Base-by-base conservation (phyloP, 2,329 filamentous ascomycete species). In the Colletotrichum musae region DNA sequence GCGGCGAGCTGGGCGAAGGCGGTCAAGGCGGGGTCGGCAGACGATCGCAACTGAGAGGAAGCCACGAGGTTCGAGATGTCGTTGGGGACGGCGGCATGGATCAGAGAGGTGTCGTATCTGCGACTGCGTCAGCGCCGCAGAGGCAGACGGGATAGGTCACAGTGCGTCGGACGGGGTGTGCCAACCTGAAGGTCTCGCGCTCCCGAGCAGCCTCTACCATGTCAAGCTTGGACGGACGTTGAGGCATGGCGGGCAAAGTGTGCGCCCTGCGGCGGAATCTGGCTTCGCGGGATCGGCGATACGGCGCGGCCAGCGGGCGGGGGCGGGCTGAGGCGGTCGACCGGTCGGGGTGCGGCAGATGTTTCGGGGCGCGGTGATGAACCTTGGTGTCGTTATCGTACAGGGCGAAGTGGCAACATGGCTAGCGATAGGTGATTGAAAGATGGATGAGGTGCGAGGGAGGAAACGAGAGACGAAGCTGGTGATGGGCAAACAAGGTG, bases 1-100 rank as follows among this genome's bases (percentile, higher is more conserved):
- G 81, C 78, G 1, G 79, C 85, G 3, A 88, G 79, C 72, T 88
- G 85, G 16, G 86, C 85, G 56, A 87, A 81, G 5, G 83, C 81
- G 0, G 84, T 87, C 43, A 89, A 77, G 60, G 77, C 76, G 12
- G 77, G 68, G 65, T 85, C 83, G 16, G 72, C 60, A 48, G 73
- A 79, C 5, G 76, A 72, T 1, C 69, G 45, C 12, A 80, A 72
- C 10, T 73, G 70, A 4, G 73, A 70, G 6, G 70, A 68, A 6
- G 78, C 72, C 1, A 75, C 54, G 4, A 67, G 70, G 3, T 59
- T 18, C 9, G 70, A 73, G 24, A 65, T 58, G 39, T 76, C 50
- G 58, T 79, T 78, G 62, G 59, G 39, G 7, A 53, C 13, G 24
- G 62, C 39, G 1, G 54, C 52, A 2, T 61, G 3, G 24, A 71